These are phyloP conservation scores for Arbutus unedo DNA, from an alignment of 148 eudicot species.

Conservation along the genomic window DNA sequence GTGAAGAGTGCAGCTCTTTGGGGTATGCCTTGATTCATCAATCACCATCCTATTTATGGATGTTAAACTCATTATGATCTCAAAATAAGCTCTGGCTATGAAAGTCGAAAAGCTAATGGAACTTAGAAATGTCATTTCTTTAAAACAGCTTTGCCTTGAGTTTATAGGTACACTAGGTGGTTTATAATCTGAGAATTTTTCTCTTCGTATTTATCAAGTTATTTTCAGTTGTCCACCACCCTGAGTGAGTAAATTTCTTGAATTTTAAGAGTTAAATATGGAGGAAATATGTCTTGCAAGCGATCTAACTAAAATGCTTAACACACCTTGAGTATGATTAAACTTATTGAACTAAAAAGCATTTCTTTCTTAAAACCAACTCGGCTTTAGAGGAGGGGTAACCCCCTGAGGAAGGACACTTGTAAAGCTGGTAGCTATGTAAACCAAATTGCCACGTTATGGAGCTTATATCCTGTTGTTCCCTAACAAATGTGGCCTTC, in stretches of 20 bases:
- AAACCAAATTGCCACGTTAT: not conserved
- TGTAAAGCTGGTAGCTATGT: not conserved
- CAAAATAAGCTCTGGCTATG: not conserved
- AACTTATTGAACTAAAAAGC: not conserved
- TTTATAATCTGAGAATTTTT: not conserved
- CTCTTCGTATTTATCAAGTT: not conserved
- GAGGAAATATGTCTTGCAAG: not conserved
- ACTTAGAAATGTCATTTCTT: not conserved
- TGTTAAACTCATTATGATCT: not conserved
- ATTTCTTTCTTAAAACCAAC: not conserved
- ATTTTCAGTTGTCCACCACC: not conserved
- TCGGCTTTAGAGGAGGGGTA: not conserved
- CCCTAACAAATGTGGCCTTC: not conserved
- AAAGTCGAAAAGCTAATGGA: not conserved
- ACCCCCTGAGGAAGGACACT: not conserved
- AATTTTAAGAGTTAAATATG: not conserved
- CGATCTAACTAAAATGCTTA: not conserved
- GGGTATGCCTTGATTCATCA: conserved; percentile 44
- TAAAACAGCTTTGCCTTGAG: not conserved
- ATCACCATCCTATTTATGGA: not conserved
- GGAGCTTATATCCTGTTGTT: not conserved
- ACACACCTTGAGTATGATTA: not conserved
- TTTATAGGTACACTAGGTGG: not conserved
- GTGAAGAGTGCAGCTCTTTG: conserved; percentile 72
- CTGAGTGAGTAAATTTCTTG: not conserved